These are phyloP conservation scores for Sporothrix euskadiensis DNA, from an alignment of 2,329 filamentous ascomycete species.

Conservation along the genomic window DNA sequence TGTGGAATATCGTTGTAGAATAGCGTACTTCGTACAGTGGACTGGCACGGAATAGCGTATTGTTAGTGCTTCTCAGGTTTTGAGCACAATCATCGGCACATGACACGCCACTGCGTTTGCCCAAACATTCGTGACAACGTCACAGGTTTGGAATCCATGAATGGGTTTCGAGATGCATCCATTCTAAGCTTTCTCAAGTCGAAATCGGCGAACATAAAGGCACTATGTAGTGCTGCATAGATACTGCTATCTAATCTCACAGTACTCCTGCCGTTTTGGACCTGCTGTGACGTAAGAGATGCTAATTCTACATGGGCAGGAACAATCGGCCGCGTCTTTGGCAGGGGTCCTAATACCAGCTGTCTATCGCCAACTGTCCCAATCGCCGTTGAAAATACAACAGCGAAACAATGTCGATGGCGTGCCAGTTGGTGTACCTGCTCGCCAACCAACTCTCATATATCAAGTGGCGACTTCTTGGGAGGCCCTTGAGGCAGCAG, in stretches of 20 bases:
- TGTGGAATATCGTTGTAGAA: neutral
- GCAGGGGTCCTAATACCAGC: neutral
- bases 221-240: neutral
- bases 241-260: neutral
- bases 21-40: neutral
- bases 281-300: neutral
- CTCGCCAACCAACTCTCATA: neutral
- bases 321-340: neutral
- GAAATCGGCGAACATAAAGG: neutral
- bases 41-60: neutral
- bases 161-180: neutral
- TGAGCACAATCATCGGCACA: neutral
- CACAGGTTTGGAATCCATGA: neutral
- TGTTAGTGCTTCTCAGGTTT: neutral
- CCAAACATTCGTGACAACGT: neutral
- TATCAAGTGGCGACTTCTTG: neutral
- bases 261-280: neutral
- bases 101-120: neutral
- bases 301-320: neutral
- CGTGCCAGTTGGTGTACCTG: neutral
- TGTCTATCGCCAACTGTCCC: neutral
- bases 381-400: neutral
- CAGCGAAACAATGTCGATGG: neutral
- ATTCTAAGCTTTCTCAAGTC: neutral
- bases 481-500: slow-evolving; percentile 8